These are phyloP conservation scores for Aspergillus haitiensis DNA, from an alignment of 495 filamentous ascomycete genomes.

Conservation along the genomic window DNA sequence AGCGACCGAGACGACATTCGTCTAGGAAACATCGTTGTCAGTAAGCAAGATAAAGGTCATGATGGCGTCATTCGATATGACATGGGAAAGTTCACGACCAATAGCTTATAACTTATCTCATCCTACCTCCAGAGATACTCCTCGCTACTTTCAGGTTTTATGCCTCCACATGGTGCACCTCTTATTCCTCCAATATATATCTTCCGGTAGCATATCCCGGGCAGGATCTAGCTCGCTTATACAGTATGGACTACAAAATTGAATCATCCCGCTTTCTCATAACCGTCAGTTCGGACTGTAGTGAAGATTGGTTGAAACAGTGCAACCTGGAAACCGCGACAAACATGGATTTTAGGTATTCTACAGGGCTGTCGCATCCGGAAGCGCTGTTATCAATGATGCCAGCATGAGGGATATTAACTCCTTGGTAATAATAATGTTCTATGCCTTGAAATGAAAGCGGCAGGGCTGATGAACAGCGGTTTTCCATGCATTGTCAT, in stretches of 20 bases:
- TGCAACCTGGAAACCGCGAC: background rate
- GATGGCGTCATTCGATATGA: slow-evolving; percentile 30
- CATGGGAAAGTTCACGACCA: slow-evolving; percentile 14
- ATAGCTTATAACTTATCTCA: slow-evolving; percentile 28
- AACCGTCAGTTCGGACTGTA: background rate
- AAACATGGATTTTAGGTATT: background rate
- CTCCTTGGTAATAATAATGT: slow-evolving; percentile 10
- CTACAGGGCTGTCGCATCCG: slow-evolving; percentile 35
- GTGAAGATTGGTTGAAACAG: background rate
- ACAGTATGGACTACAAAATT: background rate
- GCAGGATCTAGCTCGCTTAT: background rate
- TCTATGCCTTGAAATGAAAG: slow-evolving; percentile 40
- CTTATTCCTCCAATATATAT: background rate
- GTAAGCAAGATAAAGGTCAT: slow-evolving; percentile 9
- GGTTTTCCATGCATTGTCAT: slow-evolving; percentile 32
- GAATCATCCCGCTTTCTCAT: background rate
- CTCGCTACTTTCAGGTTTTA: slow-evolving; percentile 7
- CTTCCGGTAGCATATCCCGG: background rate
- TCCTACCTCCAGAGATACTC: slow-evolving; percentile 24
- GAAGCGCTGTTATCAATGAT: slow-evolving; percentile 28
- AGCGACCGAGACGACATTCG: slow-evolving; percentile 26
- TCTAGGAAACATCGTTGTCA: slow-evolving; percentile 29
- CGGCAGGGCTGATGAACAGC: slow-evolving; percentile 35
- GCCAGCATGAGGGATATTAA: slow-evolving; percentile 14
- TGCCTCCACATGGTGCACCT: slow-evolving; percentile 1